Conservation (phyloP, 1,284 basidiomycete species). For the Marasmius fiardii region DNA sequence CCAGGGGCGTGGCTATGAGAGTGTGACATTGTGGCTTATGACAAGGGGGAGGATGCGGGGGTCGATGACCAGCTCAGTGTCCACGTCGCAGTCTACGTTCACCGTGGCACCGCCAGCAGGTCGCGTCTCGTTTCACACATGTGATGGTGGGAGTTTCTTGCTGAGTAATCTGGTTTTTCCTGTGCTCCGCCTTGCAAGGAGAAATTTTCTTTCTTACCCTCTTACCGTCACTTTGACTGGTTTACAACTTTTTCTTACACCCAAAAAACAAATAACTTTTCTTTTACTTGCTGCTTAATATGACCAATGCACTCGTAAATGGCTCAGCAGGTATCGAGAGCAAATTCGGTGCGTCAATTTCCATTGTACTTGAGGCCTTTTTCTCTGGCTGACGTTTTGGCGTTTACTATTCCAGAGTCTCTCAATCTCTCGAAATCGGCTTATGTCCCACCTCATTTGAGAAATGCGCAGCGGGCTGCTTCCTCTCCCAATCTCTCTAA, state of each 20-base stretch:
- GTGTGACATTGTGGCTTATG: constrained; percentile 15
- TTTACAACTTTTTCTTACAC: constrained; percentile 5
- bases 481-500: constrained; percentile 47
- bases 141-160: background rate
- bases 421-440: constrained; percentile 81
- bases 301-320: constrained; percentile 87
- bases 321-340: constrained; percentile 76
- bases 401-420: constrained; percentile 36
- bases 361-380: constrained; percentile 11
- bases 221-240: constrained; percentile 15
- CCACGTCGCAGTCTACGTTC: background rate
- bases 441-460: constrained; percentile 92
- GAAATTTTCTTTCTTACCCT: constrained; percentile 4
- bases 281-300: constrained; percentile 51
- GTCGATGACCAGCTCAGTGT: background rate
- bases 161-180: background rate
- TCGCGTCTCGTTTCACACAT: background rate
- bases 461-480: constrained; percentile 77
- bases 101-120: too few relatives aligned
- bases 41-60: background rate
- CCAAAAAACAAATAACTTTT: constrained; percentile 3
- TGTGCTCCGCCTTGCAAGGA: background rate
- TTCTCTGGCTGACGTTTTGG: constrained; percentile 16
- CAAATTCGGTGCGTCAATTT: constrained; percentile 65
- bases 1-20: constrained; percentile 23